Conservation (phyloP, 2,329 filamentous ascomycete species). For the Triangularia setosa region DNA sequence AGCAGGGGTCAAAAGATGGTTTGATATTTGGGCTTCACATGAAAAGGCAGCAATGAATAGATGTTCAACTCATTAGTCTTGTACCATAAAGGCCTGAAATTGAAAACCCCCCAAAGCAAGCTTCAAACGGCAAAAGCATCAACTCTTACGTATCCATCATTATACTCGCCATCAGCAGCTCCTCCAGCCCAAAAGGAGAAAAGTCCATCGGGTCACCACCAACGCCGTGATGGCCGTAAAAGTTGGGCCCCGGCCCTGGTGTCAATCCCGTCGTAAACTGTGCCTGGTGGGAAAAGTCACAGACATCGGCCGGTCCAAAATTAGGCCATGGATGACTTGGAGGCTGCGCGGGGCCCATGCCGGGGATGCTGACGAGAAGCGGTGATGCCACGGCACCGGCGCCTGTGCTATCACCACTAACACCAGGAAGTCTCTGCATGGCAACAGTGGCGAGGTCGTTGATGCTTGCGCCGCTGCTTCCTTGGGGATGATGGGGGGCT, state of each 20-base stretch:
- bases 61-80: too few relatives aligned
- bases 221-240: not conserved
- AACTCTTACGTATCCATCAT: slow-evolving; percentile 6
- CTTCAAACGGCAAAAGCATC: too few relatives aligned
- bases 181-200: slow-evolving; percentile 18
- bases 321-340: not conserved
- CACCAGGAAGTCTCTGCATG: not conserved
- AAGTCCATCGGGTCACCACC: slow-evolving; percentile 14
- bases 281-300: not conserved
- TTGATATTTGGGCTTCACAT: too few relatives aligned
- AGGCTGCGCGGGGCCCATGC: not conserved
- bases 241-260: not conserved
- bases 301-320: not conserved
- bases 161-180: slow-evolving; percentile 11
- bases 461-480: not conserved
- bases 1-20: too few relatives aligned
- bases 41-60: too few relatives aligned
- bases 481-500: not conserved
- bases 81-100: too few relatives aligned
- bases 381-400: not conserved
- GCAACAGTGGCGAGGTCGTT: not conserved
- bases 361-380: not conserved
- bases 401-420: not conserved
- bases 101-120: too few relatives aligned
- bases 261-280: slow-evolving; percentile 1